Evolutionary conservation across 169 alveolate genomes (phyloP).

Genomic region (Cystoisospora suis): DNA sequence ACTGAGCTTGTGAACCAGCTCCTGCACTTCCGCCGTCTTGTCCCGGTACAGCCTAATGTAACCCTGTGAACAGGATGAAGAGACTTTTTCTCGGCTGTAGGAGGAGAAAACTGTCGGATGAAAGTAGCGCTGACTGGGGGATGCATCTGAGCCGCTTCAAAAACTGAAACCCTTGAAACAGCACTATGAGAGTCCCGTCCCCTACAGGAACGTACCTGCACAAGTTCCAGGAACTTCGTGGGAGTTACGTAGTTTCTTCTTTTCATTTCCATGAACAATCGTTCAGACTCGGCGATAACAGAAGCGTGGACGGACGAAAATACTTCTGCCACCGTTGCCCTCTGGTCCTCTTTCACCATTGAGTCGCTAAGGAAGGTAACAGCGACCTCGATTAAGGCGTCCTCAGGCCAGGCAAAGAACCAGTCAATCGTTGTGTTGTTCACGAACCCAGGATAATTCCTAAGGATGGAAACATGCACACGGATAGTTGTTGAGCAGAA

Average conservation of each 20-base stretch:
- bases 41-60: slow-evolving; percentile 82
- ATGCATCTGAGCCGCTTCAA: too few species aligned
- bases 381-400: slow-evolving; percentile 93
- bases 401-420: slow-evolving; percentile 96
- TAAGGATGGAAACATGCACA: not conserved
- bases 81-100: too few species aligned
- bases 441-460: slow-evolving; percentile 89
- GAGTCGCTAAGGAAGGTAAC: slow-evolving; percentile 80
- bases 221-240: slow-evolving; percentile 91
- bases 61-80: slow-evolving; percentile 70
- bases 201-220: slow-evolving; percentile 53
- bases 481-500: too few species aligned
- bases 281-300: slow-evolving; percentile 77
- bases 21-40: slow-evolving; percentile 88
- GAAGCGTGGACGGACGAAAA: slow-evolving; percentile 87
- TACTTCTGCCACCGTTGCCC: slow-evolving; percentile 82
- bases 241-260: slow-evolving; percentile 94
- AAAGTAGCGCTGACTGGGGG: too few species aligned
- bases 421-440: slow-evolving; percentile 93
- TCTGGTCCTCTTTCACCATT: slow-evolving; percentile 75
- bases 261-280: slow-evolving; percentile 83
- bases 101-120: too few species aligned
- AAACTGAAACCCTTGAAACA: too few species aligned
- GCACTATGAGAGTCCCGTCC: not conserved
- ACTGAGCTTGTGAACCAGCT: slow-evolving; percentile 85